These are phyloP conservation scores for Groenewaldozyma salmanticensis DNA, from an alignment of 805 yeast species.

Conservation along the genomic window DNA sequence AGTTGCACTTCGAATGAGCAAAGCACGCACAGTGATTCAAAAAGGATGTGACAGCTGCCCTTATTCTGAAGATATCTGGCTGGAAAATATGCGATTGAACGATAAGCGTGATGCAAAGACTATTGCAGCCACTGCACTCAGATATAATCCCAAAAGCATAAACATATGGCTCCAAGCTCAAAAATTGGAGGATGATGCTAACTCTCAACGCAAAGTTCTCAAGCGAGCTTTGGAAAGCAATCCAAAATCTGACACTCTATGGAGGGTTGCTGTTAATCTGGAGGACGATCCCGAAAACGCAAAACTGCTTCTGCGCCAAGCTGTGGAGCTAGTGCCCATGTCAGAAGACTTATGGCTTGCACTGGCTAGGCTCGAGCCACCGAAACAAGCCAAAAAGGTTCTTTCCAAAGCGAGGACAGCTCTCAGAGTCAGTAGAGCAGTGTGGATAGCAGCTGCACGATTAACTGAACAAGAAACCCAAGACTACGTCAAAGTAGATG, in stretches of 20 bases:
- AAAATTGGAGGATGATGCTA: slow-evolving; percentile 50
- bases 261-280: slow-evolving; percentile 55
- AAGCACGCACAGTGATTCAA: slow-evolving; percentile 53
- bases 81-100: slow-evolving; percentile 64
- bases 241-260: slow-evolving; percentile 49
- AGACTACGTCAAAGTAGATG: slow-evolving; percentile 30
- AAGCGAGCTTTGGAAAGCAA: slow-evolving; percentile 62
- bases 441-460: slow-evolving; percentile 65
- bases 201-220: slow-evolving; percentile 46
- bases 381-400: slow-evolving; percentile 40
- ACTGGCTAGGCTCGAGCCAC: slow-evolving; percentile 37
- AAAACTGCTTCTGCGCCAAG: slow-evolving; percentile 47
- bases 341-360: slow-evolving; percentile 60
- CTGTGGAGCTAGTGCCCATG: slow-evolving; percentile 57
- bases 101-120: slow-evolving; percentile 40
- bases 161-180: slow-evolving; percentile 66
- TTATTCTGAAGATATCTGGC: slow-evolving; percentile 65
- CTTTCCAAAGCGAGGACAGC: slow-evolving; percentile 53
- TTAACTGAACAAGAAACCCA: slow-evolving; percentile 48
- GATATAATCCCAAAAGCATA: slow-evolving; percentile 44
- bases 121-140: slow-evolving; percentile 58
- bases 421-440: slow-evolving; percentile 36
- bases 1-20: slow-evolving; percentile 41
- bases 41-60: slow-evolving; percentile 71
- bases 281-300: slow-evolving; percentile 47